Base-by-base conservation (phyloP, 257 asterid genomes). In the Solanum medicagineum region DNA sequence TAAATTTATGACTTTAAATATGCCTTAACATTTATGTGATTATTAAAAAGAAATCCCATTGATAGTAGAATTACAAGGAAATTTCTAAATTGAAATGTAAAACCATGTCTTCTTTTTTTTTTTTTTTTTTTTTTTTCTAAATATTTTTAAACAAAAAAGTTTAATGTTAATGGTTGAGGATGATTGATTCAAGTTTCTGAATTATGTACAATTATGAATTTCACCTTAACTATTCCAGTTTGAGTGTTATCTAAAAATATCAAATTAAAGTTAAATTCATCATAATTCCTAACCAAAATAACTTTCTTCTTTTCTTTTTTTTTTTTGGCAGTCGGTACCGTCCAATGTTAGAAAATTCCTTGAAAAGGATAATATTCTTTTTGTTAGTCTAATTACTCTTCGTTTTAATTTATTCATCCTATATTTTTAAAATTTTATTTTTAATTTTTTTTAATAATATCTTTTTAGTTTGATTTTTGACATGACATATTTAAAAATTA, bases 1-100 rank as follows among this genome's bases (percentile, higher is more conserved):
- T 29, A 49, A 1, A 60, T 0, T 10, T n/a, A 4, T 0, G 0
- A 1, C 2, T 12, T n/a, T 60, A n/a, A 0, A 1, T 10, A n/a
- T 60, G 15, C n/a, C 1, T 24, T 63, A 26, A 63, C 1, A 63
- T 8, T 3, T 63, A 24, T 1, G 17, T 26, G 14, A 26, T 11
- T 26, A 26, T 11, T 36, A 36, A 3, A 32, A 13, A 53, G 10
- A 53, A 13, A 53, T 11, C 14, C 10, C 4, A 2, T n/a, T 57
- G 6, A 8, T 57, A 5, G 26, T 57, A 57, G 8, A 19, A 1
- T 8, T 19, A 20, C 65, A 57, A 57, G 66, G n/a, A 20, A 59
- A 10, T n/a, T n/a, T 59, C 14, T 59, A n/a, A 59, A 59, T 59
- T n/a, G 10, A n/a, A 20, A 59, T 9, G 10, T n/a, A n/a, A 59